These are phyloP conservation scores for Cicer yamashitae DNA, from an alignment of 306 rosid species.

Conservation along the genomic window DNA sequence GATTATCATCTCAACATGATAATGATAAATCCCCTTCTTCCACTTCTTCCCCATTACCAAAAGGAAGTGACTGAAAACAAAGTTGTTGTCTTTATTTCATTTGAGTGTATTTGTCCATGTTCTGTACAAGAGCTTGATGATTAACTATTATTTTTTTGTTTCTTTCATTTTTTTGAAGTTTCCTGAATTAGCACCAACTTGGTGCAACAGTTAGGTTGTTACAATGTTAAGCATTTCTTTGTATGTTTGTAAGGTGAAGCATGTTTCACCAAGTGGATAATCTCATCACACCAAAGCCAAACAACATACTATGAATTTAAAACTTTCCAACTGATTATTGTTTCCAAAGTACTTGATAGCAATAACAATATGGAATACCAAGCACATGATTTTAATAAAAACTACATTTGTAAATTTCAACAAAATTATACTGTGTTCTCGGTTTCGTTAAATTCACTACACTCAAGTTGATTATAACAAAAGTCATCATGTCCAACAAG, in stretches of 20 bases:
- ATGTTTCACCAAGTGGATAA: background rate
- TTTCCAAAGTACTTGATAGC: background rate
- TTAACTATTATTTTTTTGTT: constrained; percentile 27
- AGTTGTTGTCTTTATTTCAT: constrained; percentile 36
- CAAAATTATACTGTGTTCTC: no score
- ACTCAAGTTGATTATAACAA: no score
- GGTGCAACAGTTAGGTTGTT: constrained; percentile 11
- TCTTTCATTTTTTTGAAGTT: constrained; percentile 25
- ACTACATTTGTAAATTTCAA: no score
- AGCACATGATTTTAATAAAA: no score
- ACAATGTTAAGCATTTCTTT: constrained; percentile 9
- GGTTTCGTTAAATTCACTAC: no score
- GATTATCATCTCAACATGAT: constrained; percentile 35
- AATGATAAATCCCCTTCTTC: constrained; percentile 29
- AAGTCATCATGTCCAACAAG: no score
- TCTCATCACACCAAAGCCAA: background rate
- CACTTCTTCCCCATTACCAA: constrained; percentile 37
- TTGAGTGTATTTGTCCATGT: constrained; percentile 44
- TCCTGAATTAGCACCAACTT: constrained; percentile 34
- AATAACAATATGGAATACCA: background rate
- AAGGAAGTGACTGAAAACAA: constrained; percentile 39
- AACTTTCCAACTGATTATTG: background rate
- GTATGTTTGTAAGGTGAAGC: constrained; percentile 5
- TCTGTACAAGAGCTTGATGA: constrained; percentile 37
- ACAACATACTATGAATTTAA: background rate